These are phyloP conservation scores for Fusarium tricinctum DNA, from an alignment of 2,329 filamentous ascomycete genomes.

Conservation along the genomic window DNA sequence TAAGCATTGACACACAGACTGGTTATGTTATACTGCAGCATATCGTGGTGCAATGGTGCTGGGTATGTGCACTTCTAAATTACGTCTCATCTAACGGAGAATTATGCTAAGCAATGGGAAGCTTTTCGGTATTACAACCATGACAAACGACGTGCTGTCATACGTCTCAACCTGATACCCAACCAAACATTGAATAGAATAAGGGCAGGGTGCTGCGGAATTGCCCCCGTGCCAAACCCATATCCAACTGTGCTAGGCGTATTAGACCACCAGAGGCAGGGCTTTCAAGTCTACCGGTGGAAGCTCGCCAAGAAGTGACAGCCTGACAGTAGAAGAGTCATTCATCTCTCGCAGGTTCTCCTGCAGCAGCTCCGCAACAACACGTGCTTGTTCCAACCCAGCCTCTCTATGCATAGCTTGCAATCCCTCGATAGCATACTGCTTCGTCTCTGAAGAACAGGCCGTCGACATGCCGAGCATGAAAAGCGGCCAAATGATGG, in stretches of 20 bases:
- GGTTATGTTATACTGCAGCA: constrained; percentile 5
- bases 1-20: constrained; percentile 1
- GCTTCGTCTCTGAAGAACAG: constrained; percentile 58
- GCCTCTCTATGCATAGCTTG: constrained; percentile 62
- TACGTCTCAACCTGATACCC: constrained; percentile 16
- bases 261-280: constrained; percentile 50
- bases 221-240: neutral
- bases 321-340: constrained; percentile 3
- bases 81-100: constrained; percentile 29
- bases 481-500: constrained; percentile 66
- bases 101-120: constrained; percentile 35
- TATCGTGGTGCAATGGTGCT: constrained; percentile 23
- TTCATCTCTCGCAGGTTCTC: constrained; percentile 47
- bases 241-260: neutral
- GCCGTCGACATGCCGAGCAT: constrained; percentile 63
- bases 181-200: constrained; percentile 9
- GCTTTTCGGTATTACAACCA: constrained; percentile 7
- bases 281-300: constrained; percentile 47
- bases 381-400: constrained; percentile 60
- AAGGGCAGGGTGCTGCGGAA: neutral
- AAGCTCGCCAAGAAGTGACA: constrained; percentile 40
- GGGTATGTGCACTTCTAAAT: constrained; percentile 34
- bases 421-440: constrained; percentile 62
- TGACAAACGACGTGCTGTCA: constrained; percentile 25
- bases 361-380: constrained; percentile 59